phyloP scores from a whole-genome alignment of 1,139 yeast species.

The Suhomyces bokatorum region DNA sequence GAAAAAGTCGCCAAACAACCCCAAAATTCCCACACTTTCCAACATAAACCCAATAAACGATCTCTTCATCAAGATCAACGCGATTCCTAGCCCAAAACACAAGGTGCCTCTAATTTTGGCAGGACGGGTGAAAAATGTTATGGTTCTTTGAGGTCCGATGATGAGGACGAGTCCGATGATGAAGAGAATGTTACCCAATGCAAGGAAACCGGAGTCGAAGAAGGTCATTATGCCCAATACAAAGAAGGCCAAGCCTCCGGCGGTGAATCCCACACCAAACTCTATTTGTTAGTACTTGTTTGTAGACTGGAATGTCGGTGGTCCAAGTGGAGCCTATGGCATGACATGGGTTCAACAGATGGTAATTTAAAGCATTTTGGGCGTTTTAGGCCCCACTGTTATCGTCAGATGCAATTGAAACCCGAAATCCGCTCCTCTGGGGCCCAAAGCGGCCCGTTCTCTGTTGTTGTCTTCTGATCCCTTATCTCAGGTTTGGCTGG shows the following conservation, averaged over 20 bases:
- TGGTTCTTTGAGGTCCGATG: constrained; percentile 84
- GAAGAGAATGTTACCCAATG: constrained; percentile 84
- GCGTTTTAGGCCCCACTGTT: too few relatives aligned
- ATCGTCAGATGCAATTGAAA: too few relatives aligned
- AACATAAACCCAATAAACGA: constrained; percentile 83
- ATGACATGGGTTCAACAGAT: too few relatives aligned
- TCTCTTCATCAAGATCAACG: constrained; percentile 70
- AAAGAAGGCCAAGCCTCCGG: constrained; percentile 79
- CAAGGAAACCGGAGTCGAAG: constrained; percentile 86
- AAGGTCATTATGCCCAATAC: constrained; percentile 80
- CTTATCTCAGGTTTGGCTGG: too few relatives aligned
- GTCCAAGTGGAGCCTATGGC: too few relatives aligned
- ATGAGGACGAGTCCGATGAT: constrained; percentile 79
- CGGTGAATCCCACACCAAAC: constrained; percentile 92
- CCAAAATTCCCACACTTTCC: constrained; percentile 85
- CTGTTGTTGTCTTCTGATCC: too few relatives aligned
- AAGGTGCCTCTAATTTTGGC: constrained; percentile 83
- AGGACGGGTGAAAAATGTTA: constrained; percentile 83
- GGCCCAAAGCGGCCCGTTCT: too few relatives aligned
- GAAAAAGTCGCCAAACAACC: constrained; percentile 87
- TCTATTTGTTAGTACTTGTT: constrained; percentile 41
- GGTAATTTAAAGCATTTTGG: too few relatives aligned
- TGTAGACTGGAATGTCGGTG: too few relatives aligned
- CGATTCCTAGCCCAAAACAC: constrained; percentile 73
- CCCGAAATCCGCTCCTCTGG: too few relatives aligned